Evolutionary conservation across 2,329 filamentous ascomycete genomes (phyloP), one percentile per base, ranked within the genome.

Genomic region (Beauveria rudraprayagi): DNA sequence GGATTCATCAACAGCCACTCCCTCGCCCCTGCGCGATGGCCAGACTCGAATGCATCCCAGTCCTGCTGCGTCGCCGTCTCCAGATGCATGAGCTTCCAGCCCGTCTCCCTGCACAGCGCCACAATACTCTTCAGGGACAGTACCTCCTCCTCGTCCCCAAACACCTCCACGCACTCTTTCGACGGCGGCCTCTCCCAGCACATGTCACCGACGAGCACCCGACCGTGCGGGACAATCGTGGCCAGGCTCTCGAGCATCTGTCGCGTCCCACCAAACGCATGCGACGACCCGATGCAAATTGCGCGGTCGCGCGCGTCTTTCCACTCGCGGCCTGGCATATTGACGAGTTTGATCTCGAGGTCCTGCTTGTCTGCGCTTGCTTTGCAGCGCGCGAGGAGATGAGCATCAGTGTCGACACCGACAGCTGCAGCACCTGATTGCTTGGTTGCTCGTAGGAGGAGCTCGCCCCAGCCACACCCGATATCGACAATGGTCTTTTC

Each of bases 391-490:
- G 34, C 52, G 17, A 65, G 37, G 16, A 59, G 47, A 1, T 26
- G 19, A 1, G n/a, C 37, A 28, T 64, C 64, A 11, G 47, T 63
- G 53, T 65, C 64, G 16, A 65, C n/a, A 52, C 64, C 64, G 3
- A 24, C 60, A 22, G 57, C 57, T 16, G 16, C 24, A 6, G 52
- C 28, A 10, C 41, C 44, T 19, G 40, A 46, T 5, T 14, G 17
- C 14, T 41, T 19, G 2, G 57, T 19, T 11, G 62, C 63, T 14
- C 53, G 62, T 19, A 65, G 44, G 19, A 65, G 61, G 5, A 65
- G 58, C 50, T 63, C 64, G n/a, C 64, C 64, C 64, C 64, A 64
- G 34, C 64, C 64, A 48, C 63, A 65, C 2, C 63, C 64, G 16
- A 65, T 57, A 48, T 65, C 64, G 14, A 65, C 60, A 16, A 65